Conservation (phyloP, 495 filamentous ascomycete genomes). For the Geopyxis carbonaria region DNA sequence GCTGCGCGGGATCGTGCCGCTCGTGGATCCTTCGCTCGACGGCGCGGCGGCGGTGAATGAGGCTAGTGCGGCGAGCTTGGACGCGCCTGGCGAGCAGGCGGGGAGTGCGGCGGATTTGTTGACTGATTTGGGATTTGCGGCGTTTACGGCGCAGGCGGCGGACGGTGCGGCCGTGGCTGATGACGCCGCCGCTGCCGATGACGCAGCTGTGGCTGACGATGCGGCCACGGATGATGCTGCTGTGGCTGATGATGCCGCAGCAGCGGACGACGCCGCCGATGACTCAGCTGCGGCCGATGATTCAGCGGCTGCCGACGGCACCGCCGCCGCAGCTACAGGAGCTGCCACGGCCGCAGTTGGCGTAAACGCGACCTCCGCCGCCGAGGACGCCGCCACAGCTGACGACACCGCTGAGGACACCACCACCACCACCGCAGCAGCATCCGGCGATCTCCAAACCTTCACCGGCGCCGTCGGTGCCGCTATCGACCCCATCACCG, state of each 20-base stretch:
- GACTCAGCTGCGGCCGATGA: background rate
- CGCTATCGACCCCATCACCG: conserved; percentile 10
- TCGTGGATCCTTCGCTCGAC: conserved; percentile 39
- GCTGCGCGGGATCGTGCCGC: conserved; percentile 42
- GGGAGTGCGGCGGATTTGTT: conserved; percentile 42
- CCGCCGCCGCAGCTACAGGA: background rate
- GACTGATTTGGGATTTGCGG: conserved; percentile 35
- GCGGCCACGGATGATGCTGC: background rate
- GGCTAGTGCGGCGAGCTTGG: conserved; percentile 33
- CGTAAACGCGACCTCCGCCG: background rate
- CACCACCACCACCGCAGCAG: background rate
- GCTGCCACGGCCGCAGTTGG: background rate
- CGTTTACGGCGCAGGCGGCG: conserved; percentile 34
- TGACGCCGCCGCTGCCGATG: background rate
- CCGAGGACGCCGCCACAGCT: background rate
- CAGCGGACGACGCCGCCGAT: background rate
- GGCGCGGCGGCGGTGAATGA: conserved; percentile 38
- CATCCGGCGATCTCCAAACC: conserved; percentile 9
- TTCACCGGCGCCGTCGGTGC: conserved; percentile 12
- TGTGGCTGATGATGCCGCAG: background rate
- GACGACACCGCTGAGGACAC: background rate
- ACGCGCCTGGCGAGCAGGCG: conserved; percentile 33
- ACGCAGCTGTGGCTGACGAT: background rate
- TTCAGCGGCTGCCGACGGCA: background rate
- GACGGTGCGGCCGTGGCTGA: too few relatives aligned